Base-by-base conservation (phyloP, 306 rosid species). In the Erythrophleum fordii region DNA sequence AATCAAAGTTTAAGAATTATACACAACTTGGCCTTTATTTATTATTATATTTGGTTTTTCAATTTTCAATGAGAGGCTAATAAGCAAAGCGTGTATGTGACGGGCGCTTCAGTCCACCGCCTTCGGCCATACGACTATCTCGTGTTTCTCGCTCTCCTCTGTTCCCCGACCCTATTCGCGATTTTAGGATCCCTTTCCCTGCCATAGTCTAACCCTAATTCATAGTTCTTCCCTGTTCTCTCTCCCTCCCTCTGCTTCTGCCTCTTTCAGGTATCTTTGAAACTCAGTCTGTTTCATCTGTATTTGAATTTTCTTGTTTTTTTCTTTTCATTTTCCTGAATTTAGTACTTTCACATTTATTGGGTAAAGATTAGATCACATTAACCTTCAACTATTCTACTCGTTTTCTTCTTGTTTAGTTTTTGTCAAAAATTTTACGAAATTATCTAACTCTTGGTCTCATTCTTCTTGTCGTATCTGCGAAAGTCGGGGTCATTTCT, bases 211-310 rank as follows among this genome's bases (percentile, higher is more conserved):
- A 58, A 77, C 51, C 58, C 37, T 64, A 28, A 28, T 12, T 41
- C 26, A 28, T 59, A 10, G 4, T 3, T 23, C 16, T 59, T 13
- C 37, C 45, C 59, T 45, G 5, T 23, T 12, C 18, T 25, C 34
- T 37, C 25, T 53, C 44, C 42, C 81, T 34, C 3, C 22, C 28
- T 46, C 26, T n/a, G 22, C 25, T 34, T 77, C 62, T 20, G 74
- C 74, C 17, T 78, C 59, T 11, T 56, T 56, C 78, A 87, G 94
- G 91, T 91, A 89, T 51, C 31, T 64, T 48, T 55, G 14, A 67
- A 51, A 37, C 69, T 81, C 75, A 35, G 11, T 68, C 23, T 53
- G 59, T 48, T 28, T 84, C 59, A 25, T 20, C 53, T 34, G 6
- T 49, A 4, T 70, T 31, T 31, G 6, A 41, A 20, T 41, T 35